Evolutionary conservation across 768 basidiomycete genomes (phyloP), one percentile per base, ranked within the genome.

Genomic region (Lanmaoa pseudosensibilis): DNA sequence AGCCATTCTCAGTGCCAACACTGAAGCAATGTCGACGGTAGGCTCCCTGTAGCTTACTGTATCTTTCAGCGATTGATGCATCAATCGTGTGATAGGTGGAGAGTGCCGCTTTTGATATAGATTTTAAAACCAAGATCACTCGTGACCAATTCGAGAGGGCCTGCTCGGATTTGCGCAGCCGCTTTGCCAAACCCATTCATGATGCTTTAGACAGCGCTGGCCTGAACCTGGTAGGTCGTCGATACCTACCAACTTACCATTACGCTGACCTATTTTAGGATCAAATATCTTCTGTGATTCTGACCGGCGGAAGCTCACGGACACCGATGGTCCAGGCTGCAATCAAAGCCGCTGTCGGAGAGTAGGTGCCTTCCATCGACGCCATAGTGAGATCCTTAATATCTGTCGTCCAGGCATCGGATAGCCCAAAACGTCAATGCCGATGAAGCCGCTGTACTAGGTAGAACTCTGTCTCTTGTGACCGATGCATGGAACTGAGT

Each of bases 351-450:
- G 80, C 85, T 30, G 89, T 95, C 52, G 93, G 93, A 68, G 86
- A 88, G 83, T 88, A 70, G 58, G 88, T 80, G 16, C 5, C 7
- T 12, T 32, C 19, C 9, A 11, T 19, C 21, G 36, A 27, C 18
- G n/a, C 2, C 33, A 44, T 27, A 4, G 43, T 1, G 21, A 25
- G 19, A 19, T 11, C 5, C 15, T 58, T 54, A 49, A 56, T 46
- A 21, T 44, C 21, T 45, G 25, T 55, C 16, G 16, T 51, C 16
- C 50, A 89, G 86, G 46, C 83, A 87, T 50, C 92, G 91, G 73
- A 88, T 98, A 55, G 92, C 96, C 6, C 80, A 88, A 67, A 98
- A 98, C 63, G 92, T 99, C 58, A 98, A 99, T 69, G 88, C 96
- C 0, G 97, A 98, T 69, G 97, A 99, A 74, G 92, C 94, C 0